Evolutionary conservation across 148 eudicot species (phyloP).

Genomic region (Amaranthus palmeri): DNA sequence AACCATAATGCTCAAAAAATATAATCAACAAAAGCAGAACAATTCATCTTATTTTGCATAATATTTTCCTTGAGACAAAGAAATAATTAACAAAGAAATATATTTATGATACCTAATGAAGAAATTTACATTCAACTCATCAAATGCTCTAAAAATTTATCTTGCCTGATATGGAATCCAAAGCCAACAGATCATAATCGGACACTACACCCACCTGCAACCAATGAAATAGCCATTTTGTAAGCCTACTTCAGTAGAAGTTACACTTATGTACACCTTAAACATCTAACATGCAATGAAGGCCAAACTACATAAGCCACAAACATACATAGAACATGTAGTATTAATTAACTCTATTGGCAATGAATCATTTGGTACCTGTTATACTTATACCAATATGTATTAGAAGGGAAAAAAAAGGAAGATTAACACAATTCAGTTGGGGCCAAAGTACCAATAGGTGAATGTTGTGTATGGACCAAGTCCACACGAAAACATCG

Average conservation of each 20-base stretch:
- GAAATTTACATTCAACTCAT: neutral
- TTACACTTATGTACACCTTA: neutral
- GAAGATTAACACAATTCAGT: neutral
- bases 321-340: neutral
- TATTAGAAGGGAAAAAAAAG: neutral
- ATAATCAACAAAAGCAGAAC: neutral
- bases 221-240: conserved; percentile 9
- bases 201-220: conserved; percentile 94
- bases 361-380: neutral
- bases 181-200: conserved; percentile 84
- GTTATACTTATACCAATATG: neutral
- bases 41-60: neutral
- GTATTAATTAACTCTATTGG: too few species aligned
- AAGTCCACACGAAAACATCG: too few species aligned
- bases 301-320: neutral
- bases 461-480: neutral
- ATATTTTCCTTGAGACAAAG: neutral
- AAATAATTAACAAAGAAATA: too few species aligned
- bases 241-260: neutral
- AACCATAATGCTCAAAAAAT: neutral
- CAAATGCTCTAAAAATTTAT: conserved; percentile 1
- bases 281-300: neutral
- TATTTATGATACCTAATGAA: neutral
- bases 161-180: conserved; percentile 91
- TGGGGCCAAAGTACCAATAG: neutral